Evolutionary conservation across 495 filamentous ascomycete genomes (phyloP).

Genomic region (Chaetomium cochliodes): DNA sequence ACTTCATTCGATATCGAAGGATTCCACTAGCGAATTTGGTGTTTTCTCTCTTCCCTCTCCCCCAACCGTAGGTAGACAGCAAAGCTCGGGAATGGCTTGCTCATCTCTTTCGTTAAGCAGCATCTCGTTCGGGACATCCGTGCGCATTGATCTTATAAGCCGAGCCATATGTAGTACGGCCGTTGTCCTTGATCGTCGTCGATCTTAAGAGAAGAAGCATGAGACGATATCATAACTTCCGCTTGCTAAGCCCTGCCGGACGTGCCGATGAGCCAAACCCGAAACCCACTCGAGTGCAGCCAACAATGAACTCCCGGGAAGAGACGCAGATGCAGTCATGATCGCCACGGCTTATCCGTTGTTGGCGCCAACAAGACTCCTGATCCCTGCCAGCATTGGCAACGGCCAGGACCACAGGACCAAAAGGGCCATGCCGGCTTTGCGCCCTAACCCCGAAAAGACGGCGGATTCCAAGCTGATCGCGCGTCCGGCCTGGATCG

Average conservation of each 20-base stretch:
- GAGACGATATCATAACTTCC: background rate
- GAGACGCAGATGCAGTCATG: background rate
- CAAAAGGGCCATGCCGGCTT: background rate
- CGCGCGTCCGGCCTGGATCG: slow-evolving; percentile 6
- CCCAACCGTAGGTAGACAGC: background rate
- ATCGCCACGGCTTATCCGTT: slow-evolving; percentile 1
- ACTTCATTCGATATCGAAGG: background rate
- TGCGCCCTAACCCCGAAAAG: slow-evolving; percentile 1
- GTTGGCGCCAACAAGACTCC: slow-evolving; percentile 3
- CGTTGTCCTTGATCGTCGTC: too few species aligned
- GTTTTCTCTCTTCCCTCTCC: background rate
- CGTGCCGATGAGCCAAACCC: too few species aligned
- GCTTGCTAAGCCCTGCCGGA: background rate
- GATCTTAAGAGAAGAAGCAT: too few species aligned
- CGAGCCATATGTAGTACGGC: too few species aligned
- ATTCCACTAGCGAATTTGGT: background rate
- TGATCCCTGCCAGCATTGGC: background rate
- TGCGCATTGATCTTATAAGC: too few species aligned
- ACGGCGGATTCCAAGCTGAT: background rate
- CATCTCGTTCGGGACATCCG: too few species aligned
- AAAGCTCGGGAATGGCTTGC: background rate
- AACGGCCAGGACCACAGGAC: background rate
- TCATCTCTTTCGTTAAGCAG: background rate
- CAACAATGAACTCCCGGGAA: background rate
- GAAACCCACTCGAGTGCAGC: background rate